A percentile compares a stretch with the other conserved stretches of the same genome.
Conservation (phyloP, 768 basidiomycete species). For the Termitomyces sp. region DNA sequence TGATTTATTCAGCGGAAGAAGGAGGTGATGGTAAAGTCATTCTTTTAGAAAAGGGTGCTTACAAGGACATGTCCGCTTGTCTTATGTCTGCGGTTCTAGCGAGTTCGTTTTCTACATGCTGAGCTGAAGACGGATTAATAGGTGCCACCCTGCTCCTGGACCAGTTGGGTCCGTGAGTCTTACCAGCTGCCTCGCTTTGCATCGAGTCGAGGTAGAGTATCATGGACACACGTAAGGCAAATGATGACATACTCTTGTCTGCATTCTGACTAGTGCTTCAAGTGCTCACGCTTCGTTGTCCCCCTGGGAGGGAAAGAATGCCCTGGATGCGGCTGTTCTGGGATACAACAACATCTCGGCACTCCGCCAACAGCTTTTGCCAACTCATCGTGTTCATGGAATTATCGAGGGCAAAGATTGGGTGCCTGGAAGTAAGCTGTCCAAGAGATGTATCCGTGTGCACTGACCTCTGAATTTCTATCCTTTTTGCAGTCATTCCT, state of each 20-base stretch:
- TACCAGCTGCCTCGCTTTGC: constrained; percentile 59
- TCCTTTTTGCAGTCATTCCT: constrained; percentile 59
- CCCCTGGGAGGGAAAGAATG: constrained; percentile 84
- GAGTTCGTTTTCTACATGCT: neutral
- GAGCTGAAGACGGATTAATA: constrained; percentile 20
- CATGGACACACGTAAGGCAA: constrained; percentile 62
- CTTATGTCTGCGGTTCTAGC: constrained; percentile 49
- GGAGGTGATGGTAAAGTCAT: constrained; percentile 69
- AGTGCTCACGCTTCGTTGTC: constrained; percentile 78
- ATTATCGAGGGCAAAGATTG: constrained; percentile 74
- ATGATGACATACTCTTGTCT: neutral
- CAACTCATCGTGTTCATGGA: constrained; percentile 77
- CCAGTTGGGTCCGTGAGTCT: constrained; percentile 66
- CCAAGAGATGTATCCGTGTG: neutral
- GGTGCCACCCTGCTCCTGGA: constrained; percentile 83
- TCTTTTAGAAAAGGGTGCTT: constrained; percentile 68
- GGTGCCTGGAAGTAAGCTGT: constrained; percentile 61
- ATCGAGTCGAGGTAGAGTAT: constrained; percentile 60
- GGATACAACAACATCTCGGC: constrained; percentile 78
- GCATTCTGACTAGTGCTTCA: neutral
- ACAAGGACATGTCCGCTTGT: constrained; percentile 73
- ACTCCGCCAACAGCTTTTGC: constrained; percentile 77
- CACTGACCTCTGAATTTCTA: neutral
- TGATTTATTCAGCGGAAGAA: constrained; percentile 58
- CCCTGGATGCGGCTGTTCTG: constrained; percentile 83